Evolutionary conservation across 2,329 filamentous ascomycete species (phyloP), one percentile per base, ranked within the genome.

Genomic region (Exophiala phaeomuriformis): DNA sequence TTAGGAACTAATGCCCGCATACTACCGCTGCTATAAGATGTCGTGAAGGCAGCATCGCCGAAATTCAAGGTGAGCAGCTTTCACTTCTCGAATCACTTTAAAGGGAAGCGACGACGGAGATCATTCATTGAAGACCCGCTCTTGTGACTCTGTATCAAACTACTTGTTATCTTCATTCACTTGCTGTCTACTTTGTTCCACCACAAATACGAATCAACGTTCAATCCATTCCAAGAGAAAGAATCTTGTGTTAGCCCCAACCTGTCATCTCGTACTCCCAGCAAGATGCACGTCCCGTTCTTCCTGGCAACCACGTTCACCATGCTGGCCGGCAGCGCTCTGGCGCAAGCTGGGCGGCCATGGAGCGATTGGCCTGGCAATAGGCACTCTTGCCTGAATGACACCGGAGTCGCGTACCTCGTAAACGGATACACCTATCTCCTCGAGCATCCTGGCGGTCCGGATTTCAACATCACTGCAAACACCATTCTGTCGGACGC

Each of bases 351-450:
- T 27, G 7, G 46, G 29, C 32, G 28, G 5, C 40, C 41, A 9
- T 37, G 48, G 46, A 47, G 36, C 30, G 3, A 43, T 5, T 33
- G 56, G 29, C 46, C 29, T 6, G 48, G 28, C 8, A 43, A 36
- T 33, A n/a, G 35, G 32, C 41, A 31, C 3, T 5, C 19, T 10
- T 57, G 58, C 42, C 32, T 60, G 43, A 52, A 52, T 29, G 36
- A 44, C 8, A 30, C 32, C 32, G 47, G 43, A 12, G 58, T 56
- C 27, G 27, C 32, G 4, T 47, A 39, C 41, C 32, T 58, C 30
- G 29, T 60, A 36, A 31, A 53, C 8, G 53, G 52, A 37, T 58
- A 60, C 47, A 58, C 55, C 41, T 58, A 60, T 46, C 51, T 60
- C 7, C 57, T 58, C 19, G 36, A 56, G 44, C 41, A 45, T 29